Conservation (phyloP, 1,284 basidiomycete genomes). For the Marasmius sp. region DNA sequence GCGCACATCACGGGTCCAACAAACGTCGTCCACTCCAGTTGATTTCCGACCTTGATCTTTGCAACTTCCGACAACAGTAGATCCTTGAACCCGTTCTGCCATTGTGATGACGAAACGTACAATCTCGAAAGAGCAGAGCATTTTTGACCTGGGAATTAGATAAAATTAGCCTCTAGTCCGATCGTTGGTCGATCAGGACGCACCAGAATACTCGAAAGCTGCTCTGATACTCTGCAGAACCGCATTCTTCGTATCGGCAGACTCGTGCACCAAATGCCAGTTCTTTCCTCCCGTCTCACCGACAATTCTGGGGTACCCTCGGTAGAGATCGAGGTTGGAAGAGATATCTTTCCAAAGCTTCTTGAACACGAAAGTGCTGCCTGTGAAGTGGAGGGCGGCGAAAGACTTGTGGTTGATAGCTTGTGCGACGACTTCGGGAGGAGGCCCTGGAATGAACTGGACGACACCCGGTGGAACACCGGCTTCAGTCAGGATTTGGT, state of each 20-base stretch:
- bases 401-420: constrained; percentile 82
- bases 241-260: constrained; percentile 86
- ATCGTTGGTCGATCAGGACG: background rate
- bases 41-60: constrained; percentile 85
- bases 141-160: constrained; percentile 76
- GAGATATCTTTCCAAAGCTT: constrained; percentile 97
- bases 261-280: constrained; percentile 92
- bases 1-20: constrained; percentile 93
- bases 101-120: constrained; percentile 87
- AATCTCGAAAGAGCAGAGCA: constrained; percentile 92
- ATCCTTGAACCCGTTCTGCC: constrained; percentile 88
- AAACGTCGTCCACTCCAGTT: constrained; percentile 83
- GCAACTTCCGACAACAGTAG: constrained; percentile 73
- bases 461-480: constrained; percentile 94
- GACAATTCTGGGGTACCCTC: constrained; percentile 90
- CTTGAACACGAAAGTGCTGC: constrained; percentile 93
- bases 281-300: constrained; percentile 99
- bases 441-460: constrained; percentile 92
- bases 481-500: constrained; percentile 93
- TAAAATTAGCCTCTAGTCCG: background rate
- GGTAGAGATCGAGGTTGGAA: constrained; percentile 83
- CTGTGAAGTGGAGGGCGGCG: constrained; percentile 94
- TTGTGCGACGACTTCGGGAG: constrained; percentile 80
- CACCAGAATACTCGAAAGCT: constrained; percentile 96
- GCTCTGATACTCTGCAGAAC: constrained; percentile 88